Percentiles rank a stretch among this genome's conserved stretches.
phyloP scores from a whole-genome alignment of 306 rosid genomes.

The Trifolium pratense region DNA sequence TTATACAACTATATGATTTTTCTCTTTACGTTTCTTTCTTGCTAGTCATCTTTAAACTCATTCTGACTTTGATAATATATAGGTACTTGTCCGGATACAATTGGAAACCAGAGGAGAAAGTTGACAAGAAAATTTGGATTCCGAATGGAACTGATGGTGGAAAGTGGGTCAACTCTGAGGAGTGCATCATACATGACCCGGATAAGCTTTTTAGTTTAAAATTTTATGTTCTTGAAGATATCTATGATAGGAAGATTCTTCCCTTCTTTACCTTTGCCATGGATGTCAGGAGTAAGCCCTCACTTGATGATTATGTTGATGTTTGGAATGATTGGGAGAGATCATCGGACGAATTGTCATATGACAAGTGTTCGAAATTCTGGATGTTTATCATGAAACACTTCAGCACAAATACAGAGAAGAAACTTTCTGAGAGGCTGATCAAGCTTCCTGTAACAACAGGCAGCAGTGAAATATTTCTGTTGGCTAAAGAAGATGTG shows the following conservation, averaged over 20 bases:
- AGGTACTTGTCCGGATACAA: constrained; percentile 47
- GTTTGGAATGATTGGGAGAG: constrained; percentile 78
- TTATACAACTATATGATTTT: background rate
- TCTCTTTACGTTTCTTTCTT: background rate
- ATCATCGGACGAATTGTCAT: constrained; percentile 43
- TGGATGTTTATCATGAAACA: constrained; percentile 63
- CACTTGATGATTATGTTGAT: constrained; percentile 57
- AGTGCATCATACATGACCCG: constrained; percentile 61
- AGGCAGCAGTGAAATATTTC: constrained; percentile 43
- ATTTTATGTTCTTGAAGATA: constrained; percentile 50
- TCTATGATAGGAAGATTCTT: background rate
- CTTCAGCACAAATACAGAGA: constrained; percentile 33
- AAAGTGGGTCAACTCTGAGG: constrained; percentile 52
- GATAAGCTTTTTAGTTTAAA: constrained; percentile 60
- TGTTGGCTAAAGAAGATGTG: constrained; percentile 54
- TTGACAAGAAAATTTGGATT: constrained; percentile 59
- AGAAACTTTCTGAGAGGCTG: constrained; percentile 47
- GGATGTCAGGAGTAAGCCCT: constrained; percentile 53
- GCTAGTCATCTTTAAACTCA: background rate
- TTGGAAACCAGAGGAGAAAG: constrained; percentile 58
- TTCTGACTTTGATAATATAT: constrained; percentile 30
- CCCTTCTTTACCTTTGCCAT: constrained; percentile 47
- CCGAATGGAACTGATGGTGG: constrained; percentile 49
- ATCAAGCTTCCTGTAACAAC: constrained; percentile 62
- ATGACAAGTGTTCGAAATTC: constrained; percentile 62